Evolutionary conservation across 2,329 filamentous ascomycete species (phyloP).

Genomic region (Aspergillus piperis): DNA sequence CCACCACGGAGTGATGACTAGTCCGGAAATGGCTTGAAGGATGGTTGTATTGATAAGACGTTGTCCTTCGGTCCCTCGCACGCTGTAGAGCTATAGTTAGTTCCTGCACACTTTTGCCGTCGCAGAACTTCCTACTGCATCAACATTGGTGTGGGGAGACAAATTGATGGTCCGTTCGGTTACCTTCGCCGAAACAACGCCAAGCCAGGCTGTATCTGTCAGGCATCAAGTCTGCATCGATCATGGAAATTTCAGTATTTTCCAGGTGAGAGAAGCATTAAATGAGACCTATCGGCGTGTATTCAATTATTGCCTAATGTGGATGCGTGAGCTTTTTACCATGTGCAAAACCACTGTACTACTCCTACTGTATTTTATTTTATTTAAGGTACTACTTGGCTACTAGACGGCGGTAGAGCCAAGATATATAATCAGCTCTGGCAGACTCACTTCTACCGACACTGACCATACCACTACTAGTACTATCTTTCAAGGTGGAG

Average conservation of each 20-base stretch:
- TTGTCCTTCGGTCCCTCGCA: background rate
- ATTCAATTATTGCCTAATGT: background rate
- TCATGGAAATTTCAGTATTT: background rate
- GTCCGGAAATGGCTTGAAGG: background rate
- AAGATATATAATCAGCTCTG: background rate
- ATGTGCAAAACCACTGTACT: background rate
- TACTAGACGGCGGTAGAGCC: background rate
- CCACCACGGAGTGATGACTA: constrained; percentile 4
- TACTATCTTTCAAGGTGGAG: too few relatives aligned
- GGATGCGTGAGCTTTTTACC: background rate
- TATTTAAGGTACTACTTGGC: background rate
- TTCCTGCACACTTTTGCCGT: background rate
- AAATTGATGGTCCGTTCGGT: constrained; percentile 1
- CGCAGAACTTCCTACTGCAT: constrained; percentile 1
- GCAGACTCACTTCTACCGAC: too few relatives aligned
- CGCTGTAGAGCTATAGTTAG: background rate
- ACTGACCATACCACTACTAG: too few relatives aligned
- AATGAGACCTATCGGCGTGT: background rate
- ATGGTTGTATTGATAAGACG: background rate
- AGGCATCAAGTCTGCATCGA: background rate
- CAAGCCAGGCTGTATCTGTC: constrained; percentile 3
- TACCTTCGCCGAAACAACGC: constrained; percentile 10
- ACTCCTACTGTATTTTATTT: background rate
- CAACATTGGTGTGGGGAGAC: background rate
- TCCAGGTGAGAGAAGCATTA: background rate